Conservation (phyloP, 257 asterid genomes). For the Lantana camara region DNA sequence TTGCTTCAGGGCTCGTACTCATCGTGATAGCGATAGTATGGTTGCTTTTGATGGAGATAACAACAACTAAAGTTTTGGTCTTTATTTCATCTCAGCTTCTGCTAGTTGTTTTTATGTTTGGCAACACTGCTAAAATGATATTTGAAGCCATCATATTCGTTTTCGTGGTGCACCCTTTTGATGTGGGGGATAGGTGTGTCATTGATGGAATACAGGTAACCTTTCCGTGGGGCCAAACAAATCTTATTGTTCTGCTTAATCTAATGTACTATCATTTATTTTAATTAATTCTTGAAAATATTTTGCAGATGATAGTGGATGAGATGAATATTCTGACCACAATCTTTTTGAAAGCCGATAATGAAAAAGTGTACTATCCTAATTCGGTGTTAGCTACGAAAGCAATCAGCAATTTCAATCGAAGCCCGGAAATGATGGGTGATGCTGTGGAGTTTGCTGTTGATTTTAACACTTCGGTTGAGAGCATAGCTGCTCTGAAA, state of each 20-base stretch:
- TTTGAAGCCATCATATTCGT: constrained; percentile 62
- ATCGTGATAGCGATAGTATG: constrained; percentile 49
- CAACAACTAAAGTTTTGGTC: constrained; percentile 48
- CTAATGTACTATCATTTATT: neutral
- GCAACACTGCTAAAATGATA: constrained; percentile 44
- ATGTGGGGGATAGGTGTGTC: constrained; percentile 72
- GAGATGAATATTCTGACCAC: constrained; percentile 80
- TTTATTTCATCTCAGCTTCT: constrained; percentile 62
- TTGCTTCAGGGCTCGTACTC: constrained; percentile 45
- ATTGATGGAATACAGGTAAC: constrained; percentile 58
- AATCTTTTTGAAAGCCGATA: constrained; percentile 59
- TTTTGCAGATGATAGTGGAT: constrained; percentile 68
- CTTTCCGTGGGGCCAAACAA: neutral
- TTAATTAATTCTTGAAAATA: neutral
- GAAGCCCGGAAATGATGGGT: constrained; percentile 81
- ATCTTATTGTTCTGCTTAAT: neutral
- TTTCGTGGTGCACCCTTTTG: constrained; percentile 62
- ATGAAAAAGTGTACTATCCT: constrained; percentile 66
- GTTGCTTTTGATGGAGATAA: constrained; percentile 58
- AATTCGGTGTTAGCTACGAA: constrained; percentile 57
- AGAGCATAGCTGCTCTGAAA: constrained; percentile 65
- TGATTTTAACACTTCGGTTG: constrained; percentile 72
- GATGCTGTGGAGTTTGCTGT: constrained; percentile 73
- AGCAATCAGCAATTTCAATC: constrained; percentile 60
- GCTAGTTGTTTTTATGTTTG: constrained; percentile 57